These are phyloP conservation scores for Diplocarpon mali DNA, from an alignment of 2,329 filamentous ascomycete genomes.

Conservation along the genomic window DNA sequence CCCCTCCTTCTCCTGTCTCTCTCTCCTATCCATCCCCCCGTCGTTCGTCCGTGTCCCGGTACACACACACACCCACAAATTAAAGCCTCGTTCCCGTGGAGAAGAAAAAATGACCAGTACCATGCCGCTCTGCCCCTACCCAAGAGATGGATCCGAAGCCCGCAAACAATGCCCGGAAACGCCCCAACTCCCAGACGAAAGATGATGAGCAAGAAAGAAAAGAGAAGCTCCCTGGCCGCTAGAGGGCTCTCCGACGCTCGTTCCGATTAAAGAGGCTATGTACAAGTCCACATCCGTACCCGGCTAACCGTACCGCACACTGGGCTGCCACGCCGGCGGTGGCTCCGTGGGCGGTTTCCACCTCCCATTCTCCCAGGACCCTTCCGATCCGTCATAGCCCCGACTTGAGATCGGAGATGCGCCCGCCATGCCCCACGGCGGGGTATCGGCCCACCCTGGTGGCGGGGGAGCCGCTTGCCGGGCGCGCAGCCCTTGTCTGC, in stretches of 20 bases:
- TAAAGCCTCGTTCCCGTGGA: too few species aligned
- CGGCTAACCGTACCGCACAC: constrained; percentile 10
- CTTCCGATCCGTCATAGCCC: not conserved
- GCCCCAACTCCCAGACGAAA: too few species aligned
- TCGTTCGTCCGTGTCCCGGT: not conserved
- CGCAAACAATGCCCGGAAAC: too few species aligned
- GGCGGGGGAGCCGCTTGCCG: constrained; percentile 9
- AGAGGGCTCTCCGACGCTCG: too few species aligned
- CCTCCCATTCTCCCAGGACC: constrained; percentile 12
- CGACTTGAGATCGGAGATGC: not conserved
- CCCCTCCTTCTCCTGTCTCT: not conserved
- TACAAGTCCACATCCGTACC: not conserved
- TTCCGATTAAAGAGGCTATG: too few species aligned
- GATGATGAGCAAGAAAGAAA: too few species aligned
- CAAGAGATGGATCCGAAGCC: too few species aligned
- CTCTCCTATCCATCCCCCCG: not conserved
- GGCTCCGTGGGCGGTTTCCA: constrained; percentile 9
- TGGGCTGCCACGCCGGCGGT: constrained; percentile 10
- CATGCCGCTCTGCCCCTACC: too few species aligned
- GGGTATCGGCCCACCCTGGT: constrained; percentile 8
- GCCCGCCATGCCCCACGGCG: constrained; percentile 5
- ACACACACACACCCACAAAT: too few species aligned
- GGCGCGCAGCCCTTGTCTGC: constrained; percentile 9
- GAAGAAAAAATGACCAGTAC: too few species aligned
- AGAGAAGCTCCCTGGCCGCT: too few species aligned